phyloP scores from a whole-genome alignment of 2,329 filamentous ascomycete genomes.

The Clarireedia paspali region DNA sequence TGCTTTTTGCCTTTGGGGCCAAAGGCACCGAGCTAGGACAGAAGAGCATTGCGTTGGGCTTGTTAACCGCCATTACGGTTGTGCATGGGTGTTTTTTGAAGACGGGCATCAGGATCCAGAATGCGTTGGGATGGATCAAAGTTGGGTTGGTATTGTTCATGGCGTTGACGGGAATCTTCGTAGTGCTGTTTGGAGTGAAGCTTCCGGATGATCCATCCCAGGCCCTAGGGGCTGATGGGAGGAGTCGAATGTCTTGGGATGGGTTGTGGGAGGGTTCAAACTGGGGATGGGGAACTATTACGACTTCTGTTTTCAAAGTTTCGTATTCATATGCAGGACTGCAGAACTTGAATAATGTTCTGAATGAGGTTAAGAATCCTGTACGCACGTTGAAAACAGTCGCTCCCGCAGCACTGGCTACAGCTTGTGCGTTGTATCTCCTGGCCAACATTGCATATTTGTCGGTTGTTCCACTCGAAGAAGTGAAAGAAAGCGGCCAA shows the following conservation, averaged over 20 bases:
- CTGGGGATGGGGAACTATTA: constrained; percentile 61
- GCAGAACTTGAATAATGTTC: constrained; percentile 46
- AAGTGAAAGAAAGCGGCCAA: constrained; percentile 46
- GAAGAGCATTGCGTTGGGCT: constrained; percentile 37
- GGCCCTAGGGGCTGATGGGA: neutral
- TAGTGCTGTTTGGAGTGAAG: constrained; percentile 39
- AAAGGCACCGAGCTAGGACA: constrained; percentile 38
- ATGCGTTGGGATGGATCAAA: constrained; percentile 56
- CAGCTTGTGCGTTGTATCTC: constrained; percentile 48
- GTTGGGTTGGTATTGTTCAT: constrained; percentile 53
- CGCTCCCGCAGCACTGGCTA: constrained; percentile 43
- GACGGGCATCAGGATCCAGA: constrained; percentile 52
- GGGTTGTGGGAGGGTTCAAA: constrained; percentile 55
- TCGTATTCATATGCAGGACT: constrained; percentile 48
- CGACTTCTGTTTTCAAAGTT: constrained; percentile 47
- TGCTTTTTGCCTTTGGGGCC: constrained; percentile 37
- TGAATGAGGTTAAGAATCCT: constrained; percentile 51
- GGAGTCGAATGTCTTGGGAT: constrained; percentile 34
- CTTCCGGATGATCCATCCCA: constrained; percentile 22
- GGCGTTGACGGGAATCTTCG: constrained; percentile 51
- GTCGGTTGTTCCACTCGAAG: constrained; percentile 46
- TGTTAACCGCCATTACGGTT: constrained; percentile 49
- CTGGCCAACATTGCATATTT: constrained; percentile 55
- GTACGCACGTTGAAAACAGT: constrained; percentile 49
- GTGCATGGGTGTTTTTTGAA: constrained; percentile 51